Percentiles rank a stretch among this genome's conserved stretches.
Evolutionary conservation across 768 basidiomycete genomes (phyloP).

Genomic region (Auricularia cornea): DNA sequence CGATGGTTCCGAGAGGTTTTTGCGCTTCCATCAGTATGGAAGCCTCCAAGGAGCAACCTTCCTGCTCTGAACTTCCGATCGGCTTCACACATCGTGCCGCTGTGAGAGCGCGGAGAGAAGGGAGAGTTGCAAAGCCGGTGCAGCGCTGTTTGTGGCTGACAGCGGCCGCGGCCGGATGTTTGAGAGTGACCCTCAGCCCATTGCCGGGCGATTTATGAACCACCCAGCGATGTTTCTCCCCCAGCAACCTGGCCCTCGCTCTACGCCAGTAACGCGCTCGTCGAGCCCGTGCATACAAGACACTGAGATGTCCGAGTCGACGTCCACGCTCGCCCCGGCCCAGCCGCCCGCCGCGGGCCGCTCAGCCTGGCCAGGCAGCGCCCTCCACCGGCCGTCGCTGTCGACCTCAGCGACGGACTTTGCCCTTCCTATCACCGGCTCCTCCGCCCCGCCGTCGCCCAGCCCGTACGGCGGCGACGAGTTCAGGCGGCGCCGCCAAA

Average conservation of each 20-base stretch:
- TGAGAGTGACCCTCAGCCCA: no score
- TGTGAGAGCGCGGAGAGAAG: no score
- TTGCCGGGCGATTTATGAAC: no score
- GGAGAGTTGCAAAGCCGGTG: no score
- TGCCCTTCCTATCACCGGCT: neutral
- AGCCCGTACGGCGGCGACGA: neutral
- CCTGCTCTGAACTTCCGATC: no score
- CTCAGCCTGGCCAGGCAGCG: neutral
- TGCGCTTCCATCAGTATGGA: no score
- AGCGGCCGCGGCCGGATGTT: no score
- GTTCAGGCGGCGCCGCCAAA: neutral
- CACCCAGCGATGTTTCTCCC: no score
- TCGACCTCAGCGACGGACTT: neutral
- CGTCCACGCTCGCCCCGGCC: neutral
- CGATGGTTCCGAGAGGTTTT: no score
- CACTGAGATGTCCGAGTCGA: neutral
- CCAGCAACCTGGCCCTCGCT: neutral
- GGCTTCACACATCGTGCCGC: no score
- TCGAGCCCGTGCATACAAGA: neutral
- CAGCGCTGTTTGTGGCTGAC: no score
- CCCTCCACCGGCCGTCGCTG: neutral
- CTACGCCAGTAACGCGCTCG: neutral
- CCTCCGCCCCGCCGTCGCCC: neutral
- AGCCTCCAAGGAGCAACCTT: no score
- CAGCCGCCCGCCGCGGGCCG: neutral